phyloP scores from a whole-genome alignment of 1,139 yeast species.

The Pichia kudriavzevii region DNA sequence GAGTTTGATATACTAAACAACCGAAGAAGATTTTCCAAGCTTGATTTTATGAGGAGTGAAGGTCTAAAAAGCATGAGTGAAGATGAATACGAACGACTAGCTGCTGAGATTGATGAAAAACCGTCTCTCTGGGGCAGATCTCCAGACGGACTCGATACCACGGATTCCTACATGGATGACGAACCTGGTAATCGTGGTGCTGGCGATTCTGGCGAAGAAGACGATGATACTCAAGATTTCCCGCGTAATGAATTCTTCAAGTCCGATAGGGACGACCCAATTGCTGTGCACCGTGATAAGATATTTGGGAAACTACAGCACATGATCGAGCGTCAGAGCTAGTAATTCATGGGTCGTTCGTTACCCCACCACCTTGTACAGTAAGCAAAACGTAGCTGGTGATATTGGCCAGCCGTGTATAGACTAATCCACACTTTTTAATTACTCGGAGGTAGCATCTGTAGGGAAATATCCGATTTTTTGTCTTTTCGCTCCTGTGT shows the following conservation, averaged over 20 bases:
- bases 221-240: conserved; percentile 27
- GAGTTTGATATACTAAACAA: conserved; percentile 29
- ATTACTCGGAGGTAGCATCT: too few relatives aligned
- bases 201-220: conserved; percentile 24
- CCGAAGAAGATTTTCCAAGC: conserved; percentile 23
- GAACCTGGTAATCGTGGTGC: too few relatives aligned
- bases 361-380: too few relatives aligned
- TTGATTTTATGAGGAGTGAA: conserved; percentile 24
- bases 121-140: conserved; percentile 8
- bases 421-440: too few relatives aligned
- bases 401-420: too few relatives aligned
- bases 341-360: too few relatives aligned
- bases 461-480: too few relatives aligned
- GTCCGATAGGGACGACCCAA: conserved; percentile 47
- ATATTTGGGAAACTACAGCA: conserved; percentile 50
- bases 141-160: conserved; percentile 15
- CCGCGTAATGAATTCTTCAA: conserved; percentile 45
- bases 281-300: conserved; percentile 56
- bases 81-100: conserved; percentile 27
- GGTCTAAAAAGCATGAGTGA: conserved; percentile 27
- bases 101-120: conserved; percentile 20
- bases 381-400: too few relatives aligned
- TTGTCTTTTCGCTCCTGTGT: too few relatives aligned
- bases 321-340: too few relatives aligned
- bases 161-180: conserved; percentile 24